A percentile compares a stretch with the other conserved stretches of the same genome.
Evolutionary conservation across 768 basidiomycete genomes (phyloP).

Genomic region (Pisolithus microcarpus): DNA sequence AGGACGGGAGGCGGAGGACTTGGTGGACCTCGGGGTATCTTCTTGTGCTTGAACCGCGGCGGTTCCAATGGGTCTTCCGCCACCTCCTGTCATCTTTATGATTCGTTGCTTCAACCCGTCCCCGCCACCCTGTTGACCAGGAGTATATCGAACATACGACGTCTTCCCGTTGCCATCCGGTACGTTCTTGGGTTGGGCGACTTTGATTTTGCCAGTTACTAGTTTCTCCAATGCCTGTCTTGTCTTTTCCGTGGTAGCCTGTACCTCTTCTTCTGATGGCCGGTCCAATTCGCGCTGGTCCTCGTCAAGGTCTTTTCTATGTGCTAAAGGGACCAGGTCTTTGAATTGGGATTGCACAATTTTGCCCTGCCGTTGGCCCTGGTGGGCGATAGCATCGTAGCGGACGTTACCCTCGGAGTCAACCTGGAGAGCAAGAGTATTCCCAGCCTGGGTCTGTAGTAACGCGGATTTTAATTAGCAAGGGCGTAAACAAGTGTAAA

Average conservation of each 20-base stretch:
- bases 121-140: constrained; percentile 75
- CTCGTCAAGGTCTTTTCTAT: constrained; percentile 84
- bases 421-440: constrained; percentile 93
- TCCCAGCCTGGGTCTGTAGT: constrained; percentile 75
- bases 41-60: constrained; percentile 96
- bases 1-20: constrained; percentile 95
- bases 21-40: constrained; percentile 94
- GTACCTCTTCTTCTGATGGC: constrained; percentile 89
- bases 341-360: constrained; percentile 94
- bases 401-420: constrained; percentile 94
- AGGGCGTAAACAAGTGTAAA: not conserved
- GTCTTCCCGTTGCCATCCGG: constrained; percentile 80
- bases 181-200: constrained; percentile 94
- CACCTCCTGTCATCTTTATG: constrained; percentile 98
- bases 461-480: not conserved
- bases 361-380: constrained; percentile 85
- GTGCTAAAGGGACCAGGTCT: constrained; percentile 86
- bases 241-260: constrained; percentile 86
- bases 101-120: constrained; percentile 81
- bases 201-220: constrained; percentile 94
- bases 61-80: constrained; percentile 98
- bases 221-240: constrained; percentile 88
- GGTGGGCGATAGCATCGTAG: constrained; percentile 94
- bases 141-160: constrained; percentile 92
- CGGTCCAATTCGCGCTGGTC: constrained; percentile 74